Evolutionary conservation across 106 monocot species (phyloP), one percentile per base, ranked within the genome.

Genomic region (Dioscorea alata): DNA sequence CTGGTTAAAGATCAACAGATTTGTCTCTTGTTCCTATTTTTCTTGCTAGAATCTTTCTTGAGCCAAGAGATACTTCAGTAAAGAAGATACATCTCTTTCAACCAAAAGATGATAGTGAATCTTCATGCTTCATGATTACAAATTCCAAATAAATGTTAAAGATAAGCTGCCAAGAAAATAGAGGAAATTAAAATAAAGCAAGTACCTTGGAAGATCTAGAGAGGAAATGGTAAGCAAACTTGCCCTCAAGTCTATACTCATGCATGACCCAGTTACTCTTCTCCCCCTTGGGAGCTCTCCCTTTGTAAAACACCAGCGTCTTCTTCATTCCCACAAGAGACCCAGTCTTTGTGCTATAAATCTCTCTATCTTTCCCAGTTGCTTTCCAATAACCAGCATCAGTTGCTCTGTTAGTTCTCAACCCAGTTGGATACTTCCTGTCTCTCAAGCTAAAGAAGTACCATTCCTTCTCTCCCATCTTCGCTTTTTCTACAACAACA

Each of bases 241-340:
- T 88, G 19, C 96, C 96, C 31, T 97, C 96, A 6, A 97, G 74
- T 16, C 96, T 66, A 57, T 97, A 97, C 68, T 97, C 96, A 60
- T 97, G 96, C 96, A 97, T 97, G 50, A 97, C 96, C 96, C 96
- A 97, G 74, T 86, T 89, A 76, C 78, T 97, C 89, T 97, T 97
- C 82, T 86, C 89, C 2, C 96, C 96, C 66, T 97, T 97, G 20
- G 96, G 96, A 8, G 96, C 96, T 59, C 96, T 88, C 60, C 96
- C 96, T 53, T 73, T 77, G 80, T 97, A 97, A 75, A 97, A 97
- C 31, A 97, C 96, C 32, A 97, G 76, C 1, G 96, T 97, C 84
- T 97, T 97, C 92, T 97, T 97, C 96, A 97, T 97, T 14, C 96
- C 96, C 13, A 92, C 89, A 14, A 89, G 84, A 8, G 84, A 65